These are phyloP conservation scores for Aspergillus sp. DNA, from an alignment of 2,329 filamentous ascomycete species.

Conservation along the genomic window DNA sequence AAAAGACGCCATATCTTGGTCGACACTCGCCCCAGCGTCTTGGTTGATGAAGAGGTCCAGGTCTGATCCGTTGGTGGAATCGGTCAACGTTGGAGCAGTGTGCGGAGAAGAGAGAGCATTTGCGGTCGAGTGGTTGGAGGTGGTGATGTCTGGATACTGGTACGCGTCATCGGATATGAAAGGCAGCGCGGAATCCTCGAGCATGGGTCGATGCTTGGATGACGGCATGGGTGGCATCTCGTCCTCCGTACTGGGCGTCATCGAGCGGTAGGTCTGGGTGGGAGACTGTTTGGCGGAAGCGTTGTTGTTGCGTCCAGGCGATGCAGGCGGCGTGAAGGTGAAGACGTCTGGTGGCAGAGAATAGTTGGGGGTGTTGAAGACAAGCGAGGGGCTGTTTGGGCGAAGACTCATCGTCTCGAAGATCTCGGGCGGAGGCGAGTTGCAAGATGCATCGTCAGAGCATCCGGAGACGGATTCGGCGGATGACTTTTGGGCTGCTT, in stretches of 20 bases:
- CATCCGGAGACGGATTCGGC: conserved; percentile 27
- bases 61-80: conserved; percentile 26
- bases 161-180: conserved; percentile 19
- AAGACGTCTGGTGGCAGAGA: conserved; percentile 32
- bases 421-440: conserved; percentile 34
- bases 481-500: conserved; percentile 25
- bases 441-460: conserved; percentile 32
- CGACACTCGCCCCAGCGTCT: conserved; percentile 20
- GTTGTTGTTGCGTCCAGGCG: conserved; percentile 34
- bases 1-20: conserved; percentile 22
- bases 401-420: conserved; percentile 33
- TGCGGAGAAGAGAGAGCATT: conserved; percentile 29
- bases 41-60: conserved; percentile 34
- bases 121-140: conserved; percentile 20
- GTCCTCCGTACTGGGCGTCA: conserved; percentile 31
- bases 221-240: conserved; percentile 28
- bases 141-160: conserved; percentile 20
- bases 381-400: conserved; percentile 22
- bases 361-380: conserved; percentile 22
- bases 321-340: conserved; percentile 39
- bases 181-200: conserved; percentile 21
- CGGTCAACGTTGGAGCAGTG: conserved; percentile 25
- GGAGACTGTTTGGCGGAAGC: conserved; percentile 33
- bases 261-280: conserved; percentile 23
- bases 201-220: conserved; percentile 20